Conservation (phyloP, 2,329 filamentous ascomycete genomes). For the Trichoderma sp. region DNA sequence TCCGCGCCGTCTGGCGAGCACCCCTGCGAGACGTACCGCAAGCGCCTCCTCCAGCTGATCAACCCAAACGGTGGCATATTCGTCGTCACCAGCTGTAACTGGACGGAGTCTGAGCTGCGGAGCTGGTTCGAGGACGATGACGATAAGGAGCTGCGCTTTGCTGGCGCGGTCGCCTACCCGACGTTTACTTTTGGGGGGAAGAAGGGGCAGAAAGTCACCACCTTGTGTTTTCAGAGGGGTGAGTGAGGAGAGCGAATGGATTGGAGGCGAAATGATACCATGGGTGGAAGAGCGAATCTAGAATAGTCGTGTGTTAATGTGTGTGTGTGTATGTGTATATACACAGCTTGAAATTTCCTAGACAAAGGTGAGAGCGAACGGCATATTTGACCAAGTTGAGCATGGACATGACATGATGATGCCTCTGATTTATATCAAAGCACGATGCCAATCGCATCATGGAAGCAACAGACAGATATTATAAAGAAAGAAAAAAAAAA, state of each 20-base stretch:
- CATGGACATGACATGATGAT: not conserved
- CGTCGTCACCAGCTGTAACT: conserved; percentile 94
- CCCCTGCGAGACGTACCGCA: conserved; percentile 71
- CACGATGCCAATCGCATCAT: not conserved
- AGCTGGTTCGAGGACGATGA: conserved; percentile 66
- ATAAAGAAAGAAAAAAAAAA: not conserved
- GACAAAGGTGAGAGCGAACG: not conserved
- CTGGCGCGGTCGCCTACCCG: conserved; percentile 72
- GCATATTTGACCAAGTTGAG: not conserved
- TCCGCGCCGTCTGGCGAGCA: conserved; percentile 51
- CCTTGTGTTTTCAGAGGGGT: conserved; percentile 63
- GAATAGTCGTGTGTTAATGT: no score
- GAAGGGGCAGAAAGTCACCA: conserved; percentile 86
- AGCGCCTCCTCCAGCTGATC: conserved; percentile 65
- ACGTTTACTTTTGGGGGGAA: conserved; percentile 86
- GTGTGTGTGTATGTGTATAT: no score
- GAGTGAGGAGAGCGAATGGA: not conserved
- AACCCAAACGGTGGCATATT: conserved; percentile 64
- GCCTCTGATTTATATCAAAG: not conserved
- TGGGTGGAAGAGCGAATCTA: not conserved
- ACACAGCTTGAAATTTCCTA: not conserved
- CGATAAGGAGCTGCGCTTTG: conserved; percentile 52
- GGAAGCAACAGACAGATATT: not conserved
- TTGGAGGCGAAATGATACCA: not conserved
- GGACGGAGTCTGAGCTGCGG: conserved; percentile 84